Base-by-base conservation (phyloP, 2,329 filamentous ascomycete species). In the Fusarium vanettenii region DNA sequence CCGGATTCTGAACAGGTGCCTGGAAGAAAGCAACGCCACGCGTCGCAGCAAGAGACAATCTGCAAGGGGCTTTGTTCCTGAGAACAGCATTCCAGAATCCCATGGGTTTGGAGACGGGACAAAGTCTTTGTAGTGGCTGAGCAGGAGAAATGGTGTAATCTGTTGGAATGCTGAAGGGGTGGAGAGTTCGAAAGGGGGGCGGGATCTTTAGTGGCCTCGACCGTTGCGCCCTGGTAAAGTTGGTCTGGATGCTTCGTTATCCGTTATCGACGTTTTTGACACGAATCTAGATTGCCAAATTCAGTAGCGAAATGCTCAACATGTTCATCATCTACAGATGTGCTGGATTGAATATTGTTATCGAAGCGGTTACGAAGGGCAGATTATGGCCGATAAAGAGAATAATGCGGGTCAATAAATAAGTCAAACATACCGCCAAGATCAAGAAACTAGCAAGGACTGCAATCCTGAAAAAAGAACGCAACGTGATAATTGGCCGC, bases 131-230 rank as follows among this genome's bases (percentile, higher is more conserved):
- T 11, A 10, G 59, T 72, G 72, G 72, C 59, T 70, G 57, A 35
- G 1, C 3, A 16, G 11, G 25, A 10, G 20, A 10, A 41, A 22
- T 50, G n/a, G 37, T 45, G 33, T 16, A 16, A 11, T 8, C 6
- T 6, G 2, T 37, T 41, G 72, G 72, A 75, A 75, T 75, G 72
- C 41, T 25, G 3, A 27, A 59, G 16, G 43, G 22, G n/a, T 37
- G 7, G 52, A 67, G 45, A 66, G 11, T 25, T 29, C 39, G 29
- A n/a, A 55, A 69, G 61, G 22, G 16, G 14, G 48, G 5, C n/a
- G 25, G 20, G 56, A 64, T 62, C 48, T 14, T 55, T 8, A 35
- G 33, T 41, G 65, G 16, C 60, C 66, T 70, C 57, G 68, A 66
- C 9, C 5, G 35, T 69, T 56, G 61, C 33, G 29, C 57, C 22